Evolutionary conservation across 352 stramenopile species (phyloP).

Genomic region (Globisporangium sylvaticum): DNA sequence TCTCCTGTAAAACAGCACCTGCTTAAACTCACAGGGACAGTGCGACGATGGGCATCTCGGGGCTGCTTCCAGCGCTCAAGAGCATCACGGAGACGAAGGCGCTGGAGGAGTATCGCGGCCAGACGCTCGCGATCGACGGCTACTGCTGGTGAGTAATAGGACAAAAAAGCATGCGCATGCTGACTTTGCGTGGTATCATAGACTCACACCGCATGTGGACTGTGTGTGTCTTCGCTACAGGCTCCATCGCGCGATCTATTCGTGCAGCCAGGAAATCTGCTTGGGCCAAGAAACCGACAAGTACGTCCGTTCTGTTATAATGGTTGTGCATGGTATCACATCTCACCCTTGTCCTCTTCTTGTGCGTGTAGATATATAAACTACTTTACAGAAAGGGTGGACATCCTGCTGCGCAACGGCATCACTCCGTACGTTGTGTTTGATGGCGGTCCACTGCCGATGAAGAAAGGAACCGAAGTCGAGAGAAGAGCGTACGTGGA

Average conservation of each 20-base stretch:
- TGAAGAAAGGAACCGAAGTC: slow-evolving; percentile 79
- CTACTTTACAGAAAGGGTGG: slow-evolving; percentile 71
- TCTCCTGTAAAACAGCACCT: neutral
- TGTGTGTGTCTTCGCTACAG: slow-evolving; percentile 18
- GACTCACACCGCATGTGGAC: neutral
- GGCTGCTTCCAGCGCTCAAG: slow-evolving; percentile 66
- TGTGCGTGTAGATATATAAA: slow-evolving; percentile 54
- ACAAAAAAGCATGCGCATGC: neutral
- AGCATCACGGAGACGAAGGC: slow-evolving; percentile 63
- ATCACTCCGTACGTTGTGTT: slow-evolving; percentile 79
- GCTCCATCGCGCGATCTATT: slow-evolving; percentile 78
- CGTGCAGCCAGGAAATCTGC: slow-evolving; percentile 70
- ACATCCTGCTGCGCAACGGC: slow-evolving; percentile 43
- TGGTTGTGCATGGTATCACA: too few relatives aligned
- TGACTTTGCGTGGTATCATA: neutral
- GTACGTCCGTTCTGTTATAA: too few relatives aligned
- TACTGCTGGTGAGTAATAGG: slow-evolving; percentile 67
- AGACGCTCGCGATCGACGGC: slow-evolving; percentile 73
- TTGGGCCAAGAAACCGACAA: slow-evolving; percentile 67
- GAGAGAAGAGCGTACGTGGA: slow-evolving; percentile 45
- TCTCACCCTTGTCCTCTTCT: too few relatives aligned
- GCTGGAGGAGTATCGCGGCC: slow-evolving; percentile 49
- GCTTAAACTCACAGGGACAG: neutral
- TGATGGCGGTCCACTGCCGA: slow-evolving; percentile 63
- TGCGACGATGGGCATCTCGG: slow-evolving; percentile 50